Percentiles rank a stretch among this genome's conserved stretches.
Conservation (phyloP, 306 rosid species). For the Cotoneaster glaucophyllus region DNA sequence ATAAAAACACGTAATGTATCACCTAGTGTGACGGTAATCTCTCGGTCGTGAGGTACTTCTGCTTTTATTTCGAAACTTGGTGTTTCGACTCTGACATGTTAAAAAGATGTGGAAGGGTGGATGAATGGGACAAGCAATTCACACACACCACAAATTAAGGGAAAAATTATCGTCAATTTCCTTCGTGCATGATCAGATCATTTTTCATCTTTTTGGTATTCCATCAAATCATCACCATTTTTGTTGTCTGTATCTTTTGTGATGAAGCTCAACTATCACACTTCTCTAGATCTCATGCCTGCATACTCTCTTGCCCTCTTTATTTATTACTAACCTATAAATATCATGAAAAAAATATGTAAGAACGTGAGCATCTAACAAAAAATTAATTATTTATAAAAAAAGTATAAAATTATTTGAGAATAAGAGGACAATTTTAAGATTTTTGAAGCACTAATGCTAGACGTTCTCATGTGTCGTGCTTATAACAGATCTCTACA, state of each 20-base stretch:
- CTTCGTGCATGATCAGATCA: background rate
- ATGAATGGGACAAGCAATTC: conserved; percentile 9
- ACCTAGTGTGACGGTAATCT: too few relatives aligned
- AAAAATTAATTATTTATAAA: too few relatives aligned
- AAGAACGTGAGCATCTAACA: fast-evolving
- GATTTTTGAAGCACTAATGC: too few relatives aligned
- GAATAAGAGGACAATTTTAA: background rate
- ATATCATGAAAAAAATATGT: background rate
- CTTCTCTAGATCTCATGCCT: background rate
- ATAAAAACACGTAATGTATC: too few relatives aligned
- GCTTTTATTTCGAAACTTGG: background rate
- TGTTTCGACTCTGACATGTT: conserved; percentile 4
- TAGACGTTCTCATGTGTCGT: too few relatives aligned
- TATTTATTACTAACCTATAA: background rate
- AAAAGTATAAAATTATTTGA: too few relatives aligned
- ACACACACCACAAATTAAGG: background rate
- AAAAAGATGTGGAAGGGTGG: background rate
- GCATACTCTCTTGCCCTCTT: background rate
- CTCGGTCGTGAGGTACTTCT: background rate
- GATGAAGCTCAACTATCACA: background rate
- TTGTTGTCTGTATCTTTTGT: background rate
- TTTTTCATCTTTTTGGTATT: background rate
- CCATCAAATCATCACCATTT: background rate
- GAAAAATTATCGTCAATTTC: background rate
- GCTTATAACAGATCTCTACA: background rate